phyloP scores from a whole-genome alignment of 805 yeast species.

The Blastobotrys chiropterorum region DNA sequence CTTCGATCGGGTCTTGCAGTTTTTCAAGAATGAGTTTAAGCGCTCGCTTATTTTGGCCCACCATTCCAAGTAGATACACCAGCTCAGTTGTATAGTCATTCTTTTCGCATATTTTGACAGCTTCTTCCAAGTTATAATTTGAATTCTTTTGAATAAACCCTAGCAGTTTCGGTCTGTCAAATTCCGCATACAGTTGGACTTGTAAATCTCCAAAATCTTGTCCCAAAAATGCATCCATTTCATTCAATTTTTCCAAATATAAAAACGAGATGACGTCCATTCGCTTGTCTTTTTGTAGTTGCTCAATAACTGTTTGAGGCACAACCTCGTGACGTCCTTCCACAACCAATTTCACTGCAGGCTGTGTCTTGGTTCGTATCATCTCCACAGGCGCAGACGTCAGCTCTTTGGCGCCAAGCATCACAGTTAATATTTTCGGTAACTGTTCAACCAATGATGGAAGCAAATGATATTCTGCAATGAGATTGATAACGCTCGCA shows the following conservation, averaged over 20 bases:
- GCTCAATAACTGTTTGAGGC: slow-evolving; percentile 45
- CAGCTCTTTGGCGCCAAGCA: slow-evolving; percentile 31
- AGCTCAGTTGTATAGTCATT: slow-evolving; percentile 57
- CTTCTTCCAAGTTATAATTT: slow-evolving; percentile 57
- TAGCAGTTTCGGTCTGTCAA: slow-evolving; percentile 49
- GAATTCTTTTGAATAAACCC: slow-evolving; percentile 52
- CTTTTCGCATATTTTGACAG: slow-evolving; percentile 59
- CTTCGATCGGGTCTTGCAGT: slow-evolving; percentile 70
- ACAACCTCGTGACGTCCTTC: slow-evolving; percentile 59
- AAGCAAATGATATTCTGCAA: slow-evolving; percentile 59
- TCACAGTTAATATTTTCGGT: slow-evolving; percentile 36
- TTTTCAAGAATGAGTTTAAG: slow-evolving; percentile 69
- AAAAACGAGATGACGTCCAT: slow-evolving; percentile 49
- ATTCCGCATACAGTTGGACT: slow-evolving; percentile 59
- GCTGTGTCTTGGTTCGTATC: slow-evolving; percentile 36
- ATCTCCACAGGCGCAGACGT: slow-evolving; percentile 37
- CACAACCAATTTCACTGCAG: slow-evolving; percentile 50
- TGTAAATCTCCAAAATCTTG: slow-evolving; percentile 60
- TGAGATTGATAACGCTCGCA: slow-evolving; percentile 46
- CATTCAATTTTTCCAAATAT: slow-evolving; percentile 55
- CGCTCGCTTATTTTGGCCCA: slow-evolving; percentile 76
- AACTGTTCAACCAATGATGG: slow-evolving; percentile 42
- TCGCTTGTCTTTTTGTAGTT: slow-evolving; percentile 31
- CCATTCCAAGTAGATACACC: slow-evolving; percentile 72
- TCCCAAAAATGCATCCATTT: slow-evolving; percentile 49